These are phyloP conservation scores for Scedosporium apiospermum DNA, from an alignment of 2,329 filamentous ascomycete species.

Conservation along the genomic window DNA sequence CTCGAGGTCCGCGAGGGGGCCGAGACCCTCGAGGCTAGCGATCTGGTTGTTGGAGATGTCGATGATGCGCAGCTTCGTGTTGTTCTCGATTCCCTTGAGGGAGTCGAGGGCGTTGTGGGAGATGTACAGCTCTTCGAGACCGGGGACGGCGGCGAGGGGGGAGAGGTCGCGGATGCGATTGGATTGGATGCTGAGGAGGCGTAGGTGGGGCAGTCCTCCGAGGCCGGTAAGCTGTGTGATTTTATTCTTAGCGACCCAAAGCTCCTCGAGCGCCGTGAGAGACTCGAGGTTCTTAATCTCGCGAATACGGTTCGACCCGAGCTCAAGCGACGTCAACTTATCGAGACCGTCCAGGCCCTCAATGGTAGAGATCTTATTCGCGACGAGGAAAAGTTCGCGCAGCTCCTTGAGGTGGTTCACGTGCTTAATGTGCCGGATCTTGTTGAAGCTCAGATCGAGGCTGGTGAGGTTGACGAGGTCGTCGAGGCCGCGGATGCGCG, in stretches of 20 bases:
- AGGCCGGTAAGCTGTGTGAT: constrained; percentile 77
- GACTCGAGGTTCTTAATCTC: constrained; percentile 79
- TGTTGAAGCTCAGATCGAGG: constrained; percentile 95
- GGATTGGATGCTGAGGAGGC: constrained; percentile 87
- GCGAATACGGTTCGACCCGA: constrained; percentile 85
- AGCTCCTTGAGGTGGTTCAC: constrained; percentile 68
- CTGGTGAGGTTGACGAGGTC: constrained; percentile 63
- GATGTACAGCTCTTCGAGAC: constrained; percentile 88
- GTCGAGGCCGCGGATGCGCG: constrained; percentile 77
- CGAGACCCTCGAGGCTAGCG: constrained; percentile 61
- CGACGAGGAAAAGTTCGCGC: constrained; percentile 81
- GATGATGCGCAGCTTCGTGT: constrained; percentile 61
- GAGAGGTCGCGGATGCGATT: constrained; percentile 78
- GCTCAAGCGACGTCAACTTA: constrained; percentile 72
- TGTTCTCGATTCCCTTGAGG: constrained; percentile 62
- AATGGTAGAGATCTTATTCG: constrained; percentile 86
- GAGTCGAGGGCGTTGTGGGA: constrained; percentile 85
- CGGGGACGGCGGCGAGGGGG: constrained; percentile 62
- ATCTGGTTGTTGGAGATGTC: constrained; percentile 89
- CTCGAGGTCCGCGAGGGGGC: constrained; percentile 60
- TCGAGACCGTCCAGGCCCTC: constrained; percentile 70
- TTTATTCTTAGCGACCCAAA: constrained; percentile 96
- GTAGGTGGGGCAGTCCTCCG: constrained; percentile 64
- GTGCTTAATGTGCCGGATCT: constrained; percentile 96
- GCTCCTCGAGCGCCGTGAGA: constrained; percentile 68